Evolutionary conservation across 768 basidiomycete genomes (phyloP).

Genomic region (Tulasnella sp.): DNA sequence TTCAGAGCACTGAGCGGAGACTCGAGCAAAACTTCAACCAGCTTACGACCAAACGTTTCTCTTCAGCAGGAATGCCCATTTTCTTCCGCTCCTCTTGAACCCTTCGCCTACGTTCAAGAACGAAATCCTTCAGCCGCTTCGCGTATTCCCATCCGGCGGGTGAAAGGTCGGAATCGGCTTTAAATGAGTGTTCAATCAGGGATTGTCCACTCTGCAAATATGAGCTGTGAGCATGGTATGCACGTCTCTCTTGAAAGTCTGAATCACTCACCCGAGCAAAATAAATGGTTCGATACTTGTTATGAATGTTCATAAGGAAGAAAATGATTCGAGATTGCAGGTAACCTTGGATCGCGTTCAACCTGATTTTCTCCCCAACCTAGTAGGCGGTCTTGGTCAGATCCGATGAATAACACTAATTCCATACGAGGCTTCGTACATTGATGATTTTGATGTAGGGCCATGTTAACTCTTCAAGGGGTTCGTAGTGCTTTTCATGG

Average conservation of each 20-base stretch:
- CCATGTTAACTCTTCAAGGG: slow-evolving; percentile 84
- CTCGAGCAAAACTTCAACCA: neutral
- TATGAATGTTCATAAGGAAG: slow-evolving; percentile 99
- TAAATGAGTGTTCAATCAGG: slow-evolving; percentile 96
- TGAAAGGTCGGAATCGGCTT: slow-evolving; percentile 94
- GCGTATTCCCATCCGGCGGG: slow-evolving; percentile 95
- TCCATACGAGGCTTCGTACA: slow-evolving; percentile 38
- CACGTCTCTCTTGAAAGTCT: neutral
- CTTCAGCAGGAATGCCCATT: slow-evolving; percentile 27
- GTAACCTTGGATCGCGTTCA: slow-evolving; percentile 90
- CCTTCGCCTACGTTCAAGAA: slow-evolving; percentile 73
- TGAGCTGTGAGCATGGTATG: neutral
- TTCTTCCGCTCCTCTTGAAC: slow-evolving; percentile 52
- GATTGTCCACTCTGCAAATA: slow-evolving; percentile 87
- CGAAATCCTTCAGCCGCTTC: slow-evolving; percentile 79
- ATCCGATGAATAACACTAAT: neutral
- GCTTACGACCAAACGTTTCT: slow-evolving; percentile 29
- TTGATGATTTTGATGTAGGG: slow-evolving; percentile 94
- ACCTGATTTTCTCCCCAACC: slow-evolving; percentile 94
- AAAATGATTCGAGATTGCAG: slow-evolving; percentile 91
- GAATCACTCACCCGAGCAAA: slow-evolving; percentile 72
- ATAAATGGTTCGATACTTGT: slow-evolving; percentile 84
- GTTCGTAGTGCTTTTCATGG: slow-evolving; percentile 83
- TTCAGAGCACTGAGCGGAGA: neutral
- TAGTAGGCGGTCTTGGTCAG: slow-evolving; percentile 28